Percentiles rank a stretch among this genome's conserved stretches.
Conservation (phyloP, 805 yeast genomes). For the Tetrapisispora pingtungensis region DNA sequence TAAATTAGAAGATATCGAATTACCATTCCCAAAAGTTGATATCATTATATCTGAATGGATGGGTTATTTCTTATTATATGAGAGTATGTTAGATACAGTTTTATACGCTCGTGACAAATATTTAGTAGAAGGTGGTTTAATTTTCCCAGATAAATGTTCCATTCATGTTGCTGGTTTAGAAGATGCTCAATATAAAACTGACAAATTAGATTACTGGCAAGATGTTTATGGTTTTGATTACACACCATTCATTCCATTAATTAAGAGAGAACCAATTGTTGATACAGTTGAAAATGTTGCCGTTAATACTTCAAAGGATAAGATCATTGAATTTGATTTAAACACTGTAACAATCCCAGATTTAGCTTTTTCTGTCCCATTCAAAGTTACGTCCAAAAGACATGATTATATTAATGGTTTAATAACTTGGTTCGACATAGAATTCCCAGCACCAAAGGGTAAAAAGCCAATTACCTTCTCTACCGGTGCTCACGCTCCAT, state of each 20-base stretch:
- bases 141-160: conserved; percentile 88
- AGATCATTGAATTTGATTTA: conserved; percentile 74
- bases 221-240: conserved; percentile 96
- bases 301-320: conserved; percentile 62
- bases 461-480: conserved; percentile 62
- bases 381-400: conserved; percentile 62
- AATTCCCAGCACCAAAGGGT: conserved; percentile 51
- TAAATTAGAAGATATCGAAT: conserved; percentile 80
- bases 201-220: conserved; percentile 90
- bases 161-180: conserved; percentile 88
- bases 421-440: conserved; percentile 91
- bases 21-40: conserved; percentile 85
- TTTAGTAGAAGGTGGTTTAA: conserved; percentile 67
- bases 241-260: conserved; percentile 76
- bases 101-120: conserved; percentile 88
- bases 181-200: conserved; percentile 84
- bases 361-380: conserved; percentile 63
- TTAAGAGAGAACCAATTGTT: conserved; percentile 89
- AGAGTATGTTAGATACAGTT: conserved; percentile 96
- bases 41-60: conserved; percentile 97
- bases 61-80: conserved; percentile 95
- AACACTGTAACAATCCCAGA: conserved; percentile 81
- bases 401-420: conserved; percentile 81
- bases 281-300: conserved; percentile 80
- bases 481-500: conserved; percentile 88